A percentile compares a stretch with the other conserved stretches of the same genome.
These are phyloP conservation scores for Cryptococcus deneoformans DNA, from an alignment of 1,284 basidiomycete genomes.

Conservation along the genomic window DNA sequence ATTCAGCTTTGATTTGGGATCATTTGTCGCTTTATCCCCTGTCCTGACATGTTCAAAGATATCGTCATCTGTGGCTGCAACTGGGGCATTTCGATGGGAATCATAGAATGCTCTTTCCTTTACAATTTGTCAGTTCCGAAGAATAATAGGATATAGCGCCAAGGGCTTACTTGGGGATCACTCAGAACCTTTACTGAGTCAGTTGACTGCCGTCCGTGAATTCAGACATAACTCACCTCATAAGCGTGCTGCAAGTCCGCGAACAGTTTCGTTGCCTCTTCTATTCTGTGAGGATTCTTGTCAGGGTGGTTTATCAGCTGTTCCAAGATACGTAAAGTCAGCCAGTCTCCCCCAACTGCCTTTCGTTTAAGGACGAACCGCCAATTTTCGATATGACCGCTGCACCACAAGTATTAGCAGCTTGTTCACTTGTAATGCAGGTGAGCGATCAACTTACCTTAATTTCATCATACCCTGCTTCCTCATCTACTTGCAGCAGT, in stretches of 20 bases:
- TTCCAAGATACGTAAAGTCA: background rate
- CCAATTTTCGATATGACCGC: slow-evolving; percentile 78
- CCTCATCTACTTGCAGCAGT: slow-evolving; percentile 72
- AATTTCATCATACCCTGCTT: slow-evolving; percentile 81
- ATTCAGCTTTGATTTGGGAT: slow-evolving; percentile 52
- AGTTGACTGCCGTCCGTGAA: background rate
- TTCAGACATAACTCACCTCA: slow-evolving; percentile 58
- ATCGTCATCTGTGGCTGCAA: slow-evolving; percentile 76
- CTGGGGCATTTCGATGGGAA: slow-evolving; percentile 82
- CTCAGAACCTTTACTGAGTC: slow-evolving; percentile 63
- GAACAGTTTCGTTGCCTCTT: slow-evolving; percentile 85
- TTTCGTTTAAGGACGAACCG: slow-evolving; percentile 44
- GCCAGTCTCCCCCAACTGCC: too few relatives aligned
- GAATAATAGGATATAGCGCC: too few relatives aligned
- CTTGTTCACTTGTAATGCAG: background rate
- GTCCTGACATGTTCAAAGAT: slow-evolving; percentile 80
- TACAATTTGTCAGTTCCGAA: background rate
- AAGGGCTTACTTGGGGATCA: slow-evolving; percentile 75
- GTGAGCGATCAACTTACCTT: slow-evolving; percentile 56
- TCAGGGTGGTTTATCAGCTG: slow-evolving; percentile 80
- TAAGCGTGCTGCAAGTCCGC: slow-evolving; percentile 90
- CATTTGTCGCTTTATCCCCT: slow-evolving; percentile 54
- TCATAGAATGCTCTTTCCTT: slow-evolving; percentile 99
- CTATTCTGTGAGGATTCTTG: slow-evolving; percentile 77
- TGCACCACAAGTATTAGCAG: slow-evolving; percentile 39